Evolutionary conservation across 139 green algal species (phyloP).

Genomic region (Coelastrella sp.): DNA sequence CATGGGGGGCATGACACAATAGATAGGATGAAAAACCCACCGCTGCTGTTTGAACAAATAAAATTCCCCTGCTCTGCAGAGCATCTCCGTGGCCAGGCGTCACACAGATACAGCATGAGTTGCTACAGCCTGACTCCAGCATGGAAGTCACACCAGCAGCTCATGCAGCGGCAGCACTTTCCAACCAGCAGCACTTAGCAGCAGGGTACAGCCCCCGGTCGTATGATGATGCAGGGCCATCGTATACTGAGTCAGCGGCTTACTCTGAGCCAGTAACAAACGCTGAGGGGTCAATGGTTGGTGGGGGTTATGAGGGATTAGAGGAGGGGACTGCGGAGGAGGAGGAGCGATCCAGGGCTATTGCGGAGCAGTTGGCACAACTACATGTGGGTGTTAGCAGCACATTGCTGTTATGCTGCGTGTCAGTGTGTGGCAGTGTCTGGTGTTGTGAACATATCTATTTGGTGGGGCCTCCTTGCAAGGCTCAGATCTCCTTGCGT

Average conservation of each 20-base stretch:
- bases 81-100: constrained; percentile 20
- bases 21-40: too few relatives aligned
- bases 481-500: too few relatives aligned
- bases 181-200: background rate
- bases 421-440: too few relatives aligned
- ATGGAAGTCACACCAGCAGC: background rate
- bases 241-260: too few relatives aligned
- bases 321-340: too few relatives aligned
- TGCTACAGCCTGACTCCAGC: constrained; percentile 8
- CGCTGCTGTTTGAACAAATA: background rate
- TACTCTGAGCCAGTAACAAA: background rate
- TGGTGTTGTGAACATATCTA: too few relatives aligned
- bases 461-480: too few relatives aligned
- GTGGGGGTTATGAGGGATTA: too few relatives aligned
- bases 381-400: constrained; percentile 43
- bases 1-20: too few relatives aligned
- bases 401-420: background rate
- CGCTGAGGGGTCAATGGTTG: constrained; percentile 29
- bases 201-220: background rate
- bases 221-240: too few relatives aligned
- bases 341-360: constrained; percentile 7
- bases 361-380: constrained; percentile 56
- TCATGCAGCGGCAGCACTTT: background rate
- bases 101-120: constrained; percentile 4
- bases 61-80: background rate